Evolutionary conservation across 345 rosid species (phyloP).

Genomic region (Populus davidiana): DNA sequence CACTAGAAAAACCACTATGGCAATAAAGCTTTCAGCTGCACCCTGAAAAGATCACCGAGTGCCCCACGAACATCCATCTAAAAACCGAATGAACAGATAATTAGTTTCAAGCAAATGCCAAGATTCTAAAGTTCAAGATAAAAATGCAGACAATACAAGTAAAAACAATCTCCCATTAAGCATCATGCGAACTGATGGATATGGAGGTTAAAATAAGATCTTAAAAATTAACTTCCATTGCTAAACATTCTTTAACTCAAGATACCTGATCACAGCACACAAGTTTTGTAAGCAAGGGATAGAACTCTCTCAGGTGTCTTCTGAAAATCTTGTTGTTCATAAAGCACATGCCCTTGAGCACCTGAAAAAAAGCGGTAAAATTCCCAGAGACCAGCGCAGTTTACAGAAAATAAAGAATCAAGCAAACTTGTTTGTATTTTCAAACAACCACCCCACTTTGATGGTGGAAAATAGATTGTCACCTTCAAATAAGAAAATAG

Average conservation of each 20-base stretch:
- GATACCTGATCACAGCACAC: constrained; percentile 93
- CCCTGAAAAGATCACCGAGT: constrained; percentile 74
- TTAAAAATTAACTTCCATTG: background rate
- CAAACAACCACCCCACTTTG: too few relatives aligned
- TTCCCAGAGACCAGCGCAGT: background rate
- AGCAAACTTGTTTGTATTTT: too few relatives aligned
- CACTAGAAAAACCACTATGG: constrained; percentile 35
- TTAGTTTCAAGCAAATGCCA: background rate
- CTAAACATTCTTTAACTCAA: background rate
- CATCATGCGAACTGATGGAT: too few relatives aligned
- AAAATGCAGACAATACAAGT: background rate
- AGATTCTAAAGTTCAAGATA: background rate
- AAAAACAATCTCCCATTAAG: background rate
- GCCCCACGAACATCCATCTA: constrained; percentile 97
- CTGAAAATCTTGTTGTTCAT: constrained; percentile 81
- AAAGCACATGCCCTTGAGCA: constrained; percentile 88
- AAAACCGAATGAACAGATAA: constrained; percentile 11
- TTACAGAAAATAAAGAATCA: background rate
- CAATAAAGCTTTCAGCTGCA: constrained; percentile 75
- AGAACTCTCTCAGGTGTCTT: constrained; percentile 83
- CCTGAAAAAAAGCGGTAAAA: constrained; percentile 35
- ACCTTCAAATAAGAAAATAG: too few relatives aligned
- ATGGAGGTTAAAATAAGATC: too few relatives aligned
- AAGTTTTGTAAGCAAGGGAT: constrained; percentile 84
- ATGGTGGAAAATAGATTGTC: too few relatives aligned